Base-by-base conservation (phyloP, 805 yeast species). In the Yamadazyma scolyti region DNA sequence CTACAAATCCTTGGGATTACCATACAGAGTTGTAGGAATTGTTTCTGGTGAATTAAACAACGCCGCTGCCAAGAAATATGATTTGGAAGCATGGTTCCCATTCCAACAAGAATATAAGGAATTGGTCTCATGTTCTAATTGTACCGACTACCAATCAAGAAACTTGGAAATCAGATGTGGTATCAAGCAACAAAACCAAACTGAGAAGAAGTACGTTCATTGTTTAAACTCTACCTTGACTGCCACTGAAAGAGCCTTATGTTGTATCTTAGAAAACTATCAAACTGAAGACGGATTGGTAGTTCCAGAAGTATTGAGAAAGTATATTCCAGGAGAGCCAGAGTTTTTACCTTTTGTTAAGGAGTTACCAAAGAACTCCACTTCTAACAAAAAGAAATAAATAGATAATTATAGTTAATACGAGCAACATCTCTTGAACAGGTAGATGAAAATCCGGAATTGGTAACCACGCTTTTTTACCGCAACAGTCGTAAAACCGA, bases 81-180 rank as follows among this genome's bases (percentile, higher is more conserved):
- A 93, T 71, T 76, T 93, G 57, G 98, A 93, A 73, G 98, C 98
- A 30, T 93, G 98, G 98, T 93, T 93, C 94, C 98, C 98, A 57
- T 93, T 74, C 85, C 98, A 93, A 74, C 76, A 88, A 62, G 98
- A 93, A 68, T 93, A 85, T 73, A 93, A 93, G 70, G 98, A 93
- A 71, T 79, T 93, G 53, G 98, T 93, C 34, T 87, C 96, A 12
- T 90, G 97, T 72, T 90, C 97, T 37, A 93, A 93, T 77, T 93
- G 98, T 79, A 93, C 98, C 39, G 98, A 93, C 69, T 93, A 93
- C 68, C 98, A 93, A 73, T 86, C 97, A 32, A 84, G 98, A 73
- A 90, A 90, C 75, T 75, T 93, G 58, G 98, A 93, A 73, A 93
- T 93, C 56, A 83, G 98, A 77, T 93, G 97, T 65, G 98, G 98